Conservation (phyloP, 495 filamentous ascomycete genomes). For the Penicillium coffeae region DNA sequence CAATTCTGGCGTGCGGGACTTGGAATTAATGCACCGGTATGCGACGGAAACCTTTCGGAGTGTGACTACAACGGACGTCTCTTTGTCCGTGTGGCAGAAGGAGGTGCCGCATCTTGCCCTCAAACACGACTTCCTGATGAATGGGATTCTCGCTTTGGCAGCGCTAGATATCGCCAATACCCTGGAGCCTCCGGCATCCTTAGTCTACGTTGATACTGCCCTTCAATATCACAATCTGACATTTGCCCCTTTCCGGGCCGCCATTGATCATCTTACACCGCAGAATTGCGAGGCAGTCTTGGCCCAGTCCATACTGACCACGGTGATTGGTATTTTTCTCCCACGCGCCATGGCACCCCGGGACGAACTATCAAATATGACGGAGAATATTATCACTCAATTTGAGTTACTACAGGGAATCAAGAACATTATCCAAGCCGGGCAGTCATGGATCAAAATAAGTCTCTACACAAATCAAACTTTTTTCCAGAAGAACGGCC, state of each 20-base stretch:
- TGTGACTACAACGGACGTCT: conserved; percentile 19
- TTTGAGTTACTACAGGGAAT: conserved; percentile 31
- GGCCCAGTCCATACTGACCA: conserved; percentile 46
- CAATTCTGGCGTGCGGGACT: conserved; percentile 21
- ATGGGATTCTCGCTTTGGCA: conserved; percentile 47
- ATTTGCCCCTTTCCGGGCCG: conserved; percentile 36
- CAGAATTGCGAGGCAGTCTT: conserved; percentile 44
- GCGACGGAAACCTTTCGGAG: conserved; percentile 12
- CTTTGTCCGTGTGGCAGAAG: conserved; percentile 23
- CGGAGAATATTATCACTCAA: conserved; percentile 19
- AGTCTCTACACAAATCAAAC: conserved; percentile 16
- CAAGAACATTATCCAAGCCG: conserved; percentile 24
- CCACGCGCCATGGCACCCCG: conserved; percentile 28
- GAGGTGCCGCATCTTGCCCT: conserved; percentile 42
- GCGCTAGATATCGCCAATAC: conserved; percentile 47
- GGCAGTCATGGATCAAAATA: conserved; percentile 22
- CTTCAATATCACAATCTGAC: conserved; percentile 44
- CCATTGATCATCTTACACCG: conserved; percentile 37
- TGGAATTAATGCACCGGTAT: conserved; percentile 18
- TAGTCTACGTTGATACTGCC: conserved; percentile 37
- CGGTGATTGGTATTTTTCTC: conserved; percentile 36
- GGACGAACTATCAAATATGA: conserved; percentile 20
- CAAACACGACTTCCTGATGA: conserved; percentile 46
- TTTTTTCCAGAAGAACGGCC: conserved; percentile 13
- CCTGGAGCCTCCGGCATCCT: conserved; percentile 21